Evolutionary conservation across 495 filamentous ascomycete genomes (phyloP), one percentile per base, ranked within the genome.

Genomic region (Oidiodendron maius): DNA sequence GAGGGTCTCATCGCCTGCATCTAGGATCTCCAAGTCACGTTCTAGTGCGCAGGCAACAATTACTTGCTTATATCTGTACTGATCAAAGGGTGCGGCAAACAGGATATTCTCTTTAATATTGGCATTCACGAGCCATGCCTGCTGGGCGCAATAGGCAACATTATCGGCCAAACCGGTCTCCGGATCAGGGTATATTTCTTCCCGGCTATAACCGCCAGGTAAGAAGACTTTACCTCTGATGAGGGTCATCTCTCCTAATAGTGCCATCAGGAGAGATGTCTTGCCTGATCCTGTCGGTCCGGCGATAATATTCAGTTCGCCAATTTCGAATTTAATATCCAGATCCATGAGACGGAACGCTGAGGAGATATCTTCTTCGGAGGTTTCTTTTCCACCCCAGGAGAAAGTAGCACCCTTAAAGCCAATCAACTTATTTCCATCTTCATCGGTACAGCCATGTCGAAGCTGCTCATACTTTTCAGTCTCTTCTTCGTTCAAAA

Each of bases 101-200:
- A 93, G 62, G 50, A 99, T 99, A 63, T 99, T 99, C 44, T 95
- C 85, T 64, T 87, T 93, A 62, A 99, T 93, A 11, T 86, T 96
- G 39, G 83, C 91, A 58, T 99, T 99, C 42, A 96, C 86, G 34
- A 99, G 76, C 94, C 94, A 99, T 11, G 94, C 91, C 66, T 95
- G 88, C 62, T 99, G 94, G 18, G 94, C 91, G 60, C 95, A 96
- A 64, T 96, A 99, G 8, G 94, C 94, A 48, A 95, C 82, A 40
- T 84, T 94, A 57, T 99, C 90, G 9, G 88, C 86, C 35, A 97
- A 73, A 3, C 86, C 86, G 18, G 91, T 96, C 43, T 86, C 83
- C 12, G 88, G 82, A 64, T 97, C 84, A 12, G 82, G 75, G 10
- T 74, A 81, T 11, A 96, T 75, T 44, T 95, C 88, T 53, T 95